Conservation (phyloP, 116 monocot species). For the Trichopus zeylanicus region DNA sequence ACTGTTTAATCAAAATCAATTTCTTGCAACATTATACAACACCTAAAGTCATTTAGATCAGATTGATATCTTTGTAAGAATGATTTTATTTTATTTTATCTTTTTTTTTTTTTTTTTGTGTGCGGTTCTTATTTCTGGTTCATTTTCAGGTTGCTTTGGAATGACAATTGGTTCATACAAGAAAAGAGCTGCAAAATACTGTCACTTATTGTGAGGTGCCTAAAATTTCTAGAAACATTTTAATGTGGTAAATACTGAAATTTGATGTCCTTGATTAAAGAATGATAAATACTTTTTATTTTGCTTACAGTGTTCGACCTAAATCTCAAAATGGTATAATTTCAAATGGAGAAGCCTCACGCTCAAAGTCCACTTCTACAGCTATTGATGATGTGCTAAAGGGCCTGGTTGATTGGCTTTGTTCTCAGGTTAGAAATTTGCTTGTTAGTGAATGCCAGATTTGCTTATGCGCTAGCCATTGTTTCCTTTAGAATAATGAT, state of each 20-base stretch:
- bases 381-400: slow-evolving; percentile 72
- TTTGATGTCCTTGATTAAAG: neutral
- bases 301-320: slow-evolving; percentile 49
- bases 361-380: slow-evolving; percentile 47
- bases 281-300: slow-evolving; percentile 2
- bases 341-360: slow-evolving; percentile 66
- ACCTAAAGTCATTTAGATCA: too few relatives aligned
- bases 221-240: slow-evolving; percentile 12
- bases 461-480: too few relatives aligned
- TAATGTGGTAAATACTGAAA: neutral
- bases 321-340: slow-evolving; percentile 32
- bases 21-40: too few relatives aligned
- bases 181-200: slow-evolving; percentile 95
- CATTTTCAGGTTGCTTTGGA: slow-evolving; percentile 77
- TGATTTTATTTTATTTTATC: too few relatives aligned
- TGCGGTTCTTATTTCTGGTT: slow-evolving; percentile 8
- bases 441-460: neutral
- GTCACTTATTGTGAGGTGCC: slow-evolving; percentile 69
- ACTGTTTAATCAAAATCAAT: too few relatives aligned
- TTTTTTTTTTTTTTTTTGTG: neutral
- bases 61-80: too few relatives aligned
- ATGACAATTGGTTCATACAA: slow-evolving; percentile 94
- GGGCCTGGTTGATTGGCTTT: slow-evolving; percentile 79
- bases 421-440: slow-evolving; percentile 67
- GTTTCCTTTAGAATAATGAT: too few relatives aligned